These are phyloP conservation scores for Metarhizium anisopliae DNA, from an alignment of 2,329 filamentous ascomycete species.

Conservation along the genomic window DNA sequence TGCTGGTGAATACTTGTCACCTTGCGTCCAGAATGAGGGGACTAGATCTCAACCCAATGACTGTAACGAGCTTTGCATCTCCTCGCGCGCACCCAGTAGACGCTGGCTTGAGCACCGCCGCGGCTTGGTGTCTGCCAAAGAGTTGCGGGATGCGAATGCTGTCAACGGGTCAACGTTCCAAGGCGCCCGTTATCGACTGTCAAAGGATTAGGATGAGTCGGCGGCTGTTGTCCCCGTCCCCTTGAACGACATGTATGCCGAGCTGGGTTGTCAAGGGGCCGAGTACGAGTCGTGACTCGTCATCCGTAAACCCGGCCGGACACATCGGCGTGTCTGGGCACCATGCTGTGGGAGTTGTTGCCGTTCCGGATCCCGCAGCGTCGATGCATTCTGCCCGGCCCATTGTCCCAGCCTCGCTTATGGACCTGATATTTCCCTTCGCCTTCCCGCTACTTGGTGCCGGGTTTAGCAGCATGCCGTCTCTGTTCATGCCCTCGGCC, in stretches of 20 bases:
- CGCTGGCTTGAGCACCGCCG: slow-evolving; percentile 52
- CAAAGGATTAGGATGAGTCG: too few species aligned
- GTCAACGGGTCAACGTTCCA: slow-evolving; percentile 3
- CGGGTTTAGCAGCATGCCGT: slow-evolving; percentile 18
- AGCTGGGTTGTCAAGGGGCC: slow-evolving; percentile 16
- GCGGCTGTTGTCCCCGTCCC: slow-evolving; percentile 6
- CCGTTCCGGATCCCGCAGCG: slow-evolving; percentile 31
- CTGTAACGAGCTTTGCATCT: slow-evolving; percentile 50
- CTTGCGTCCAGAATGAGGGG: slow-evolving; percentile 14
- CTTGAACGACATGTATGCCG: slow-evolving; percentile 15
- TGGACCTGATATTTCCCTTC: slow-evolving; percentile 36
- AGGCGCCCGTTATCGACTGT: too few species aligned
- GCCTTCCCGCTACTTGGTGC: slow-evolving; percentile 29
- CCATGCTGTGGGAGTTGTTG: slow-evolving; percentile 17
- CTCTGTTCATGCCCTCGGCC: slow-evolving; percentile 27
- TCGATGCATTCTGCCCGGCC: slow-evolving; percentile 35
- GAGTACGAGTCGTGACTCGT: slow-evolving; percentile 12
- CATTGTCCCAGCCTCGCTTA: slow-evolving; percentile 35
- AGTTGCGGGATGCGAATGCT: slow-evolving; percentile 9
- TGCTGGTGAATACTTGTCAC: too few species aligned
- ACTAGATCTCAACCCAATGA: slow-evolving; percentile 26
- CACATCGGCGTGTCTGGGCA: slow-evolving; percentile 9
- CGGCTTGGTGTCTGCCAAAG: slow-evolving; percentile 36
- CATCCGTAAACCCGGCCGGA: slow-evolving; percentile 10
- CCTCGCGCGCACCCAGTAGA: slow-evolving; percentile 38